Conservation (phyloP, 805 yeast genomes). For the Nakazawaea populi region DNA sequence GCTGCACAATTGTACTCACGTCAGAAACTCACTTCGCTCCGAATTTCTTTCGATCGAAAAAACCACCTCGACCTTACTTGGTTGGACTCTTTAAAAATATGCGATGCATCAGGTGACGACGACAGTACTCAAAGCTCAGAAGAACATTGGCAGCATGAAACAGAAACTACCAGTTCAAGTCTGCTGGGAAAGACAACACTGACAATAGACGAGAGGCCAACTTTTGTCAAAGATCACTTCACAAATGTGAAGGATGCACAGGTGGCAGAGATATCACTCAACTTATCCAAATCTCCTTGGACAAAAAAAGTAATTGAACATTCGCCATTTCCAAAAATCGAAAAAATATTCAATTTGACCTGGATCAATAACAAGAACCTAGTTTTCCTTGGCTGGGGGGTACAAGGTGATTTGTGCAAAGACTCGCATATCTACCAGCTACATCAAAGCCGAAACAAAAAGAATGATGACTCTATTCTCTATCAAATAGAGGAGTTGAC, state of each 20-base stretch:
- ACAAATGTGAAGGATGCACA: neutral
- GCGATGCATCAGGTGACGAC: no score
- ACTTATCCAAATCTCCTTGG: neutral
- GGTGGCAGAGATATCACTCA: neutral
- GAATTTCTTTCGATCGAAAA: no score
- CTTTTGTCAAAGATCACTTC: neutral
- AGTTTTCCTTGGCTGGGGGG: constrained; percentile 4
- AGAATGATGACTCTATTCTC: neutral
- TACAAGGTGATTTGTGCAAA: neutral
- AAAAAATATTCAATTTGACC: neutral
- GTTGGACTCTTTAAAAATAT: no score
- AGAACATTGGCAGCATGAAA: no score
- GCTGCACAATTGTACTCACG: neutral
- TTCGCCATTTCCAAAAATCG: constrained; percentile 8
- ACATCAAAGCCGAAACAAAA: neutral
- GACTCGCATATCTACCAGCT: neutral
- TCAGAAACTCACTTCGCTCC: neutral
- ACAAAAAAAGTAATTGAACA: neutral
- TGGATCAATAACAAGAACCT: constrained; percentile 3
- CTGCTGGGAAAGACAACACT: neutral
- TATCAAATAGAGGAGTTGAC: neutral
- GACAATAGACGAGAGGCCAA: neutral
- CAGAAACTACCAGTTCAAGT: no score
- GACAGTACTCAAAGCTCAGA: no score
- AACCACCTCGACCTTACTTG: no score